These are phyloP conservation scores for Arabidopsis thaliana DNA, from an alignment of 345 rosid genomes.

Conservation along the genomic window DNA sequence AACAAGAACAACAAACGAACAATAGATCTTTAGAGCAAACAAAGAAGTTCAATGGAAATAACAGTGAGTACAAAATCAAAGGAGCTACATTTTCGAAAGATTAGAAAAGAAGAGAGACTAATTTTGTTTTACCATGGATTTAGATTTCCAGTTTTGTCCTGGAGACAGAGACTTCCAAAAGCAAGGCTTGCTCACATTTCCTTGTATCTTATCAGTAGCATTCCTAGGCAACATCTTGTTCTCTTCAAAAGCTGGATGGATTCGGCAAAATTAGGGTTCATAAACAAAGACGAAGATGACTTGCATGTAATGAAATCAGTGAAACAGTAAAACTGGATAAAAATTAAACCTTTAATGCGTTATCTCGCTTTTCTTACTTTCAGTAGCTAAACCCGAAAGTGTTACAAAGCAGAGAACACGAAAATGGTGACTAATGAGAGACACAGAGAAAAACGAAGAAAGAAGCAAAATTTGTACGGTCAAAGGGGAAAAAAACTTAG, in stretches of 20 bases:
- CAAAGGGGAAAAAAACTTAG: not conserved
- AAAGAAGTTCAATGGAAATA: not conserved
- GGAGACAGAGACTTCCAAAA: slow-evolving; percentile 30
- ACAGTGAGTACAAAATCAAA: not conserved
- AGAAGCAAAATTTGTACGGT: not conserved
- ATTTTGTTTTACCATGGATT: slow-evolving; percentile 29
- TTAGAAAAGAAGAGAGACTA: not conserved
- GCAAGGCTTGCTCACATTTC: slow-evolving; percentile 19
- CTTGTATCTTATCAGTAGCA: not conserved
- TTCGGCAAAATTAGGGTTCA: slow-evolving; percentile 1
- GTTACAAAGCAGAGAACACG: not conserved
- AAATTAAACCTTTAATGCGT: not conserved
- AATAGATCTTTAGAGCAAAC: not conserved
- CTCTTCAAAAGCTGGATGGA: not conserved
- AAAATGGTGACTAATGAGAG: not conserved
- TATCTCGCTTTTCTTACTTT: not conserved
- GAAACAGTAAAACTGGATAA: not conserved
- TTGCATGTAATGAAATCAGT: slow-evolving; percentile 2
- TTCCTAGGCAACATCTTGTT: not conserved
- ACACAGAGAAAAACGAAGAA: not conserved
- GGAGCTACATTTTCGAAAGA: not conserved
- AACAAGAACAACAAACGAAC: slow-evolving; percentile 3
- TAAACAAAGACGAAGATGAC: not conserved
- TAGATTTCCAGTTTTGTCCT: slow-evolving; percentile 28
- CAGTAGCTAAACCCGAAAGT: not conserved